These are phyloP conservation scores for Curvularia lunata DNA, from an alignment of 2,329 filamentous ascomycete genomes.

Conservation along the genomic window DNA sequence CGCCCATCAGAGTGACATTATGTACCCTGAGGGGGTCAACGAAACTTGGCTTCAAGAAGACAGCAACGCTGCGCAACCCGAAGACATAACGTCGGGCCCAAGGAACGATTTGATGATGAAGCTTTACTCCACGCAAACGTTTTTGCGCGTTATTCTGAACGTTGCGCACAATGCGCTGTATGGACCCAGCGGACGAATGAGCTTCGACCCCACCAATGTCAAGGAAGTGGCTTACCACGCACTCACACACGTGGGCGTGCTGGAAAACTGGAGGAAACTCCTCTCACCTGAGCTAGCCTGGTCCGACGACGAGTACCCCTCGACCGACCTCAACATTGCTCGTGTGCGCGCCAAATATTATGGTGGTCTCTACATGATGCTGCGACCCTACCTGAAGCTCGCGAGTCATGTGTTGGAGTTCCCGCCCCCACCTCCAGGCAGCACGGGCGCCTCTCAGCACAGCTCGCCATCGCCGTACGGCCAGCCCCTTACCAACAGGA, in stretches of 20 bases:
- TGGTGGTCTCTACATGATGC: constrained; percentile 87
- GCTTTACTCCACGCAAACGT: constrained; percentile 67
- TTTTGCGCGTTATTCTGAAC: constrained; percentile 64
- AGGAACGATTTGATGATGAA: constrained; percentile 56
- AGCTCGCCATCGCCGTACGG: constrained; percentile 59
- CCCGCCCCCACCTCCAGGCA: constrained; percentile 36
- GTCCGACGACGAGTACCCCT: constrained; percentile 71
- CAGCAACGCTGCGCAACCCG: constrained; percentile 11
- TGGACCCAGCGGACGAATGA: constrained; percentile 44
- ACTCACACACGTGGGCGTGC: constrained; percentile 49
- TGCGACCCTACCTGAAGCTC: constrained; percentile 75
- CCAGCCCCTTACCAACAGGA: constrained; percentile 23
- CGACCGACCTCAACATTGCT: constrained; percentile 78
- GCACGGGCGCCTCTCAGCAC: constrained; percentile 39
- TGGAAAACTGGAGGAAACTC: constrained; percentile 61
- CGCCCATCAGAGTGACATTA: constrained; percentile 65
- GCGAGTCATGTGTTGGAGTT: constrained; percentile 60
- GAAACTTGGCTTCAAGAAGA: constrained; percentile 35
- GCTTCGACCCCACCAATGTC: constrained; percentile 43
- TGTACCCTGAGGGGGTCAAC: constrained; percentile 68
- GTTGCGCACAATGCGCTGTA: constrained; percentile 63
- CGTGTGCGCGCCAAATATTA: constrained; percentile 93
- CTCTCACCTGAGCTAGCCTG: constrained; percentile 64
- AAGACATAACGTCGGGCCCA: constrained; percentile 18
- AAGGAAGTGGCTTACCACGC: constrained; percentile 39